Evolutionary conservation across 129 eudicot species (phyloP).

Genomic region (Dittrichia graveolens): DNA sequence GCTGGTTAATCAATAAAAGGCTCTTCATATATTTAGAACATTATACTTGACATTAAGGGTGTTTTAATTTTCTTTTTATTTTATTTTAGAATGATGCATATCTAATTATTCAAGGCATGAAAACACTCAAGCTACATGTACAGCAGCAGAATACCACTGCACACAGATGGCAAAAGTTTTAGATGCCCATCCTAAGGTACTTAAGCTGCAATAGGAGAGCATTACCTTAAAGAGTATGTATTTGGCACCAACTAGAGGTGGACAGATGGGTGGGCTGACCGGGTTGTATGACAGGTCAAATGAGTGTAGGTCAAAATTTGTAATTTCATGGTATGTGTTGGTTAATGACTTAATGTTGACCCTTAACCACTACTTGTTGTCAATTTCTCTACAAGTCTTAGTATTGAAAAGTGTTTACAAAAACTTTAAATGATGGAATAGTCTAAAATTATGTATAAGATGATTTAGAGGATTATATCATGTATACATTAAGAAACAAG

Average conservation of each 20-base stretch:
- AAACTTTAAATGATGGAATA: not conserved
- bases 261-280: not conserved
- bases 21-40: not conserved
- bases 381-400: not conserved
- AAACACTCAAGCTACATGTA: conserved; percentile 90
- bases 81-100: conserved; percentile 77
- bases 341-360: too few relatives aligned
- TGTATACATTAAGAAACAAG: not conserved
- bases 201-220: conserved; percentile 16
- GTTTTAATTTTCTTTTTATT: not conserved
- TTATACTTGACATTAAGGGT: not conserved
- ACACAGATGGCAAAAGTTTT: conserved; percentile 88
- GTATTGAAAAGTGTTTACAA: too few relatives aligned
- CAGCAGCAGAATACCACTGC: conserved; percentile 92
- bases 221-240: not conserved
- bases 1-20: not conserved
- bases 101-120: conserved; percentile 85
- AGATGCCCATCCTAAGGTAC: conserved; percentile 99
- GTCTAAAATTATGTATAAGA: not conserved
- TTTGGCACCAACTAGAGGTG: not conserved
- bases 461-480: not conserved
- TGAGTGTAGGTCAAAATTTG: not conserved
- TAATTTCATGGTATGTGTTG: not conserved
- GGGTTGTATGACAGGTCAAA: too few relatives aligned
- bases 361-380: not conserved